Percentiles rank a stretch among this genome's conserved stretches.
phyloP scores from a whole-genome alignment of 352 stramenopile genomes.

The Pythium sukuiense region DNA sequence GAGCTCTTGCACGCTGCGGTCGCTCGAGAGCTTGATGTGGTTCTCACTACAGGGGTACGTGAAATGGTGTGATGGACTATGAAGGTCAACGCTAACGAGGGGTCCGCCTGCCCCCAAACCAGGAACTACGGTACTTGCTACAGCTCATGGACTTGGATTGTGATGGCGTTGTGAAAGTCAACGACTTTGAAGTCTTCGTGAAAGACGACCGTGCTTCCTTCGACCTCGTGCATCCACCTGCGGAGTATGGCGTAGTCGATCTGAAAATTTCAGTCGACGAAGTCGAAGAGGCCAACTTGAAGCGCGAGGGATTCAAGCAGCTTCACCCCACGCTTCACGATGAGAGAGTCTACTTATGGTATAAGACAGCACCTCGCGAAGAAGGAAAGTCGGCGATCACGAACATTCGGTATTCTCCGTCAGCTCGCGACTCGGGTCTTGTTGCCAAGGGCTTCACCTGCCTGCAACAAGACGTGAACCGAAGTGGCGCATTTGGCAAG shows the following conservation, averaged over 20 bases:
- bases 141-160: slow-evolving; percentile 67
- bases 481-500: slow-evolving; percentile 59
- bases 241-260: slow-evolving; percentile 58
- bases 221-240: slow-evolving; percentile 49
- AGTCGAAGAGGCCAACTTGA: slow-evolving; percentile 54
- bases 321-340: slow-evolving; percentile 58
- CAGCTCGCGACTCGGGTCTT: slow-evolving; percentile 65
- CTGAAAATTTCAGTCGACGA: slow-evolving; percentile 62
- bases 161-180: slow-evolving; percentile 62
- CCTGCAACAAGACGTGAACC: slow-evolving; percentile 71
- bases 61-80: not conserved
- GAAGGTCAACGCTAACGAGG: not conserved
- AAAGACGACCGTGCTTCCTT: slow-evolving; percentile 60
- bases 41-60: slow-evolving; percentile 72
- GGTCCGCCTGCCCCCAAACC: not conserved
- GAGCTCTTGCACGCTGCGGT: slow-evolving; percentile 67
- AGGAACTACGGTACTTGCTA: slow-evolving; percentile 72
- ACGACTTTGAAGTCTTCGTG: slow-evolving; percentile 70
- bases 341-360: slow-evolving; percentile 66
- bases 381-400: slow-evolving; percentile 65
- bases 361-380: slow-evolving; percentile 51
- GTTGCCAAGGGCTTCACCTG: slow-evolving; percentile 75
- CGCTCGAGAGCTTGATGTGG: slow-evolving; percentile 69
- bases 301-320: slow-evolving; percentile 60
- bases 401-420: slow-evolving; percentile 64